Evolutionary conservation across 23 red algal species (phyloP), one percentile per base, ranked within the genome.

Genomic region (Gracilaria domingensis): DNA sequence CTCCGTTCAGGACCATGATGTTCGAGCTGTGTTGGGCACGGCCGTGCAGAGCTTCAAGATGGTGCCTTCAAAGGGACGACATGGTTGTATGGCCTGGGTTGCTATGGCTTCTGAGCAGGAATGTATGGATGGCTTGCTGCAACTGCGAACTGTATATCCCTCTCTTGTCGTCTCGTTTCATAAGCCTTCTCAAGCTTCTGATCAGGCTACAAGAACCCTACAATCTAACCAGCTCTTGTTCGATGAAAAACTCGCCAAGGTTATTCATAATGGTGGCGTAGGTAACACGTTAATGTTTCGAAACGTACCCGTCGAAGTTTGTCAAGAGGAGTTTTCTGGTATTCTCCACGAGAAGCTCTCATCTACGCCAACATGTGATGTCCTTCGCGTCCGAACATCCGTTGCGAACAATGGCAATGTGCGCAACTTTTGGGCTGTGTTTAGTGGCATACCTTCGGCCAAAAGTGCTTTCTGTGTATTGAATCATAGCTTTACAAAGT

Each of bases 201-300:
- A 2, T 36, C 30, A 35, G 24, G 45, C 51, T 14, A 5, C 20
- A 16, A 24, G 26, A 4, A 11, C 21, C 24, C 5, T 51, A 7
- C 79, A 34, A n/a, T 9, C 5, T 12, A 57, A 29, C 13, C 44
- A 29, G 8, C 6, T 20, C 7, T 24, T 75, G 67, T 88, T 88
- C 33, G 84, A 88, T 34, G 17, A 44, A 34, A 37, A 66, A 8
- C 47, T 72, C 35, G 25, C 65, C 1, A 18, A 20, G 12, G 70
- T 88, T 1, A 14, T 36, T 13, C 25, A 12, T 35, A 28, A 40
- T 8, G 84, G 84, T 8, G 84, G 66, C 23, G 37, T 88, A 14
- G 84, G 67, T 9, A 76, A 88, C 39, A 88, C 84, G 25, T 51
- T 88, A 23, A 47, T 88, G 67, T 77, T 88, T 61, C 66, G 67